Evolutionary conservation across 148 eudicot species (phyloP).

Genomic region (Nyssa sinensis): DNA sequence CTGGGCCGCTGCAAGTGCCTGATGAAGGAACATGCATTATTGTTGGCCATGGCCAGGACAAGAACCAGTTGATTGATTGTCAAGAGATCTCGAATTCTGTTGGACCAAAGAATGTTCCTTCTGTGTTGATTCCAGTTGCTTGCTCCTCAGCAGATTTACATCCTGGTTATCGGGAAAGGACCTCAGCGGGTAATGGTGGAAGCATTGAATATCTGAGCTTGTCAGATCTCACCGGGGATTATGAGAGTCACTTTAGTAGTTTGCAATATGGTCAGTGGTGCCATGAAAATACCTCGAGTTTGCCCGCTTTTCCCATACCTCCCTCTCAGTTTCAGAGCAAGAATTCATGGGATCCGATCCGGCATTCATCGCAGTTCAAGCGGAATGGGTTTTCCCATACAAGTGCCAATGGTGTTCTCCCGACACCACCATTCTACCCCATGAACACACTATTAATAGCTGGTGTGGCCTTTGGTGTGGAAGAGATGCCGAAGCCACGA

Average conservation of each 20-base stretch:
- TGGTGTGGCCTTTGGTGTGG: slow-evolving; percentile 41
- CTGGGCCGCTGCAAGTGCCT: not conserved
- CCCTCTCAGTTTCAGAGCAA: slow-evolving; percentile 38
- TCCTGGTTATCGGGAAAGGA: slow-evolving; percentile 7
- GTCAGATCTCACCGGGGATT: slow-evolving; percentile 73
- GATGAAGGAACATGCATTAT: not conserved
- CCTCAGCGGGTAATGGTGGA: not conserved
- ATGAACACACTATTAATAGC: slow-evolving; percentile 38
- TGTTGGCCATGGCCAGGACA: not conserved
- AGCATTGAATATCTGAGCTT: slow-evolving; percentile 20
- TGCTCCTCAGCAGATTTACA: not conserved
- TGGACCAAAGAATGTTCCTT: slow-evolving; percentile 8
- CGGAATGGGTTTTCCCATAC: slow-evolving; percentile 47
- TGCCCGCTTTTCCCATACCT: slow-evolving; percentile 39
- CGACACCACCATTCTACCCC: slow-evolving; percentile 42
- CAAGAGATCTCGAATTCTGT: not conserved
- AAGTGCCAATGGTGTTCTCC: slow-evolving; percentile 48
- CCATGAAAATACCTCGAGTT: slow-evolving; percentile 33
- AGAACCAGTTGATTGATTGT: not conserved
- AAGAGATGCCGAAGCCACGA: slow-evolving; percentile 57
- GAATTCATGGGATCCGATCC: slow-evolving; percentile 43
- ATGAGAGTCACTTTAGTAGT: slow-evolving; percentile 41
- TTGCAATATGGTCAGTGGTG: slow-evolving; percentile 56
- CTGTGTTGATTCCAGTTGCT: slow-evolving; percentile 1
- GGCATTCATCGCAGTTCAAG: slow-evolving; percentile 35